Evolutionary conservation across 2,329 filamentous ascomycete genomes (phyloP), one percentile per base, ranked within the genome.

Genomic region (Leptodontidium sp.): DNA sequence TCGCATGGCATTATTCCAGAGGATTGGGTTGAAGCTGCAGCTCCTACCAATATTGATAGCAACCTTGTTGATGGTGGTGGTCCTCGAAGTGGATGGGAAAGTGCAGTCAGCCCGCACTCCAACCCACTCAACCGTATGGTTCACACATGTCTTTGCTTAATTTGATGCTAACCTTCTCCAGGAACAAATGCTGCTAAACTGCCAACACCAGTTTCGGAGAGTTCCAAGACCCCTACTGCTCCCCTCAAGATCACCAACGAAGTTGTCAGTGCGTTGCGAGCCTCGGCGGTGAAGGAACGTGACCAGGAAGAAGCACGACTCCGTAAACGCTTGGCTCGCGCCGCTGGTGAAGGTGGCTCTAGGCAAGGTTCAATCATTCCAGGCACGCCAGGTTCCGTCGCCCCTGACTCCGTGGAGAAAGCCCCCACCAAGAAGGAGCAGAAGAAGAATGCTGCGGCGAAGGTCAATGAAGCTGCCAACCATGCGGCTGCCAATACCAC

Each of bases 341-440:
- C 83, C 63, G 87, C 86, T 64, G 79, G 81, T 2, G 80, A 78
- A 65, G 88, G 86, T 2, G 85, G 86, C 68, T 59, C 79, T 84
- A 61, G 82, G 85, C 61, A 81, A 79, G 69, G 79, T 80, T 52
- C 63, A 79, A 81, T 85, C 14, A 87, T 87, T 17, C 84, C 88
- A 12, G 86, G 86, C 2, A 90, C 88, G 0, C 88, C 90, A 2
- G 88, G 87, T 6, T 84, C 87, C 1, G 84, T 87, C 52, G 88
- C 90, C 0, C 86, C 90, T 0, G 90, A 91, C 65, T 78, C 83
- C 1, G 85, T 88, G 0, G 87, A 89, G 72, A 95, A 94, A 79
- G 85, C 89, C 3, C 85, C 93, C 63, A 92, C 91, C 4, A 98
- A 98, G 84, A 98, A 98, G 82, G 94, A 97, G 79, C 85, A 91